Percentiles rank a stretch among this genome's conserved stretches.
Evolutionary conservation across 2,329 filamentous ascomycete genomes (phyloP).

Genomic region (Fusarium duplospermum): DNA sequence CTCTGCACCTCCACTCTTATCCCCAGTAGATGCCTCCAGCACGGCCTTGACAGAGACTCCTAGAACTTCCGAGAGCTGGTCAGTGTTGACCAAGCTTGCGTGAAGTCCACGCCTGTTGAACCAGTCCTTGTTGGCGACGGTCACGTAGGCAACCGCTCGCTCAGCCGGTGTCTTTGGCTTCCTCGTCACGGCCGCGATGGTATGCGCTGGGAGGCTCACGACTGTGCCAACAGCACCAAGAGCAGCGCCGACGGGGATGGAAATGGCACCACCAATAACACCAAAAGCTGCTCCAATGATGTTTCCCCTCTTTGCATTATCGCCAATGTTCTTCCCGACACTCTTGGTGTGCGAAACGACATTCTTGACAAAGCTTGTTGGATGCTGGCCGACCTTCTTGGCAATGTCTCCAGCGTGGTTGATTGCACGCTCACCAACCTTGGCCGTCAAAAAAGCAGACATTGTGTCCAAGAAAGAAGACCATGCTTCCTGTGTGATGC

Average conservation of each 20-base stretch:
- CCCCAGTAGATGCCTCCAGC: slow-evolving; percentile 50
- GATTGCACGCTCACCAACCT: slow-evolving; percentile 57
- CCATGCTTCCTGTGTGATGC: slow-evolving; percentile 52
- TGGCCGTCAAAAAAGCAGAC: slow-evolving; percentile 60
- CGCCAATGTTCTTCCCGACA: slow-evolving; percentile 51
- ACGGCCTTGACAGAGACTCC: slow-evolving; percentile 51
- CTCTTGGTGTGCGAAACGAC: slow-evolving; percentile 51
- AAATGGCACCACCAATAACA: slow-evolving; percentile 52
- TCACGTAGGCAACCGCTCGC: slow-evolving; percentile 55
- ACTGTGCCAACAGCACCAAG: slow-evolving; percentile 51
- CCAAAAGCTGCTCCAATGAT: slow-evolving; percentile 52
- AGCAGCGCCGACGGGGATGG: slow-evolving; percentile 53
- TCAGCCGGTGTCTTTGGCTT: slow-evolving; percentile 56
- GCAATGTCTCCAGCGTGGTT: slow-evolving; percentile 57
- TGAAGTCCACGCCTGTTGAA: slow-evolving; percentile 53
- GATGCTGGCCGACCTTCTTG: slow-evolving; percentile 51
- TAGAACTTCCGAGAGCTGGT: slow-evolving; percentile 45
- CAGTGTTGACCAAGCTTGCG: slow-evolving; percentile 51
- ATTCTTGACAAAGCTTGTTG: slow-evolving; percentile 50
- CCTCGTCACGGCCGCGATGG: slow-evolving; percentile 48
- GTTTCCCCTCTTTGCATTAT: slow-evolving; percentile 54
- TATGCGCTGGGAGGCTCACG: slow-evolving; percentile 48
- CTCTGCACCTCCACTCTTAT: slow-evolving; percentile 29
- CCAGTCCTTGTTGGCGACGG: slow-evolving; percentile 58
- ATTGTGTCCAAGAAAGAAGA: slow-evolving; percentile 52